Conservation (phyloP, 768 basidiomycete genomes). For the Suillus ampliporus region DNA sequence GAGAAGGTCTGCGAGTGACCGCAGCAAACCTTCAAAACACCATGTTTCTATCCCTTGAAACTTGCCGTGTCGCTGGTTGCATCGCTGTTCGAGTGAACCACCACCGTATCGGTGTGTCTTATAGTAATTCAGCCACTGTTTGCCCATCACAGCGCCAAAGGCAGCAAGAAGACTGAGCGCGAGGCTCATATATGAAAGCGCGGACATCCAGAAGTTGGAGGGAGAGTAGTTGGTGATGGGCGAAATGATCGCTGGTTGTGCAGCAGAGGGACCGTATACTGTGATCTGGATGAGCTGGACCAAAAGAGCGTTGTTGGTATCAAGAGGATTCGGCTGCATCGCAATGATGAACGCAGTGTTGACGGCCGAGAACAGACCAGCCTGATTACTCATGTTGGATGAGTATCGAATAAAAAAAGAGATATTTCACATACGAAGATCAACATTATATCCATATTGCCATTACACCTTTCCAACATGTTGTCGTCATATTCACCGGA, state of each 20-base stretch:
- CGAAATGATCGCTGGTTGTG: too few relatives aligned
- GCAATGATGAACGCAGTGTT: conserved; percentile 4
- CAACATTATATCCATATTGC: conserved; percentile 12
- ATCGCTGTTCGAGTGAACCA: conserved; percentile 5
- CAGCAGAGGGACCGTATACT: too few relatives aligned
- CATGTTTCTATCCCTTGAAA: conserved; percentile 7
- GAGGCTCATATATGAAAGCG: conserved; percentile 11
- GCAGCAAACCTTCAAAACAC: conserved; percentile 9
- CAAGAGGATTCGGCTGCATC: conserved; percentile 10
- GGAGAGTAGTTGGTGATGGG: too few relatives aligned
- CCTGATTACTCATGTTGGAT: not conserved
- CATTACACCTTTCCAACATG: not conserved
- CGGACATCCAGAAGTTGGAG: conserved; percentile 15
- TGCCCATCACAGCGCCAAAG: conserved; percentile 14
- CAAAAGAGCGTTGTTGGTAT: too few relatives aligned
- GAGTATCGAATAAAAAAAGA: not conserved
- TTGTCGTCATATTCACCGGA: conserved; percentile 9
- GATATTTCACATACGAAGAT: conserved; percentile 6
- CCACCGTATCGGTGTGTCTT: not conserved
- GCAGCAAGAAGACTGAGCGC: conserved; percentile 20
- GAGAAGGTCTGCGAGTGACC: conserved; percentile 9
- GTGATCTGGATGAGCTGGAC: too few relatives aligned
- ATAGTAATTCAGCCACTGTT: conserved; percentile 13
- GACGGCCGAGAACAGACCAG: conserved; percentile 9
- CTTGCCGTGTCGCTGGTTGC: conserved; percentile 7